phyloP scores from a whole-genome alignment of 1,284 basidiomycete species.

The Boletus sp. region DNA sequence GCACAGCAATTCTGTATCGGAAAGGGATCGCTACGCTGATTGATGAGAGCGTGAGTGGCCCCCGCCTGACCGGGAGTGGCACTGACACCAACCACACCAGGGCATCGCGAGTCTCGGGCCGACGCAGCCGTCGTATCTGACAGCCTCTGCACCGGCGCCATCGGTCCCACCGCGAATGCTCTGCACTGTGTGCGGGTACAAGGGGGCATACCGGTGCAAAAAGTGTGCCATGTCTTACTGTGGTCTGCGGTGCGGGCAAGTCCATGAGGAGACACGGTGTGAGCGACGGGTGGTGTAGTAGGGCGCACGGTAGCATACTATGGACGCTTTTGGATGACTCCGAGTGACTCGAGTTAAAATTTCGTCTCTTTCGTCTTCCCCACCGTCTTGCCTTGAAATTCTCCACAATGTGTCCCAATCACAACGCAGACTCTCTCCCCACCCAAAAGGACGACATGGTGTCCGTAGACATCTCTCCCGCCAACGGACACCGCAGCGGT shows the following conservation, averaged over 20 bases:
- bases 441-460: conserved; percentile 24
- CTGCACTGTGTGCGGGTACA: conserved; percentile 68
- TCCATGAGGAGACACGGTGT: conserved; percentile 61
- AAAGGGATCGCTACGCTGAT: conserved; percentile 68
- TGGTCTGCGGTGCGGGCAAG: conserved; percentile 49
- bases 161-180: conserved; percentile 49
- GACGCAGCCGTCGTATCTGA: conserved; percentile 54
- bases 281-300: conserved; percentile 49
- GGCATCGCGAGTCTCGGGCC: conserved; percentile 53
- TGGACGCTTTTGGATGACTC: too few species aligned
- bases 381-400: too few species aligned
- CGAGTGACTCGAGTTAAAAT: background rate
- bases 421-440: conserved; percentile 11
- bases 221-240: conserved; percentile 59
- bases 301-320: too few species aligned
- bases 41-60: conserved; percentile 68
- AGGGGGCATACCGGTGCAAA: conserved; percentile 59
- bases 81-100: conserved; percentile 34
- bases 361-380: background rate
- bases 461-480: conserved; percentile 11
- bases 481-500: conserved; percentile 18
- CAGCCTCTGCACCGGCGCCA: conserved; percentile 47
- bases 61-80: background rate
- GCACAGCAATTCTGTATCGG: conserved; percentile 73
- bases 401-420: conserved; percentile 23